phyloP scores from a whole-genome alignment of 78 protist genomes.

The Creolimax fragrantissima region DNA sequence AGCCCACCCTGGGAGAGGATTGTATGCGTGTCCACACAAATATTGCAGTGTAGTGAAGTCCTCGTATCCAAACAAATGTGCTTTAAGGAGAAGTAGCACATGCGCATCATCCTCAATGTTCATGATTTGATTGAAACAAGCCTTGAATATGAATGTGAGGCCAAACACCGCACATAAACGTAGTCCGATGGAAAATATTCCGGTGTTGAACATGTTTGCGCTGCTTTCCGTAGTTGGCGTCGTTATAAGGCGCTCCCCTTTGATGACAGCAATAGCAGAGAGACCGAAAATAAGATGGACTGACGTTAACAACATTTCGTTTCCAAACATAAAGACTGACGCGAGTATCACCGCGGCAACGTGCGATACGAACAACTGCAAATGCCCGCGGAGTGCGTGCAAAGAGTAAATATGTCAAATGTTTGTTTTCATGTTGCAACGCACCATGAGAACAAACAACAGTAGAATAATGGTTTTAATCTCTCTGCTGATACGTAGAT shows the following conservation, averaged over 20 bases:
- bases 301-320: conserved; percentile 1
- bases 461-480: no score
- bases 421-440: no score
- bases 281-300: not conserved
- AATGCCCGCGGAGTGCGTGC: no score
- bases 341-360: not conserved
- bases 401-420: no score
- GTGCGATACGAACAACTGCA: no score
- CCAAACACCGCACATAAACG: not conserved
- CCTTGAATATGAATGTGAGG: not conserved
- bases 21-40: not conserved
- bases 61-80: not conserved
- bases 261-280: not conserved
- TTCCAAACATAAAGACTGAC: conserved; percentile 4
- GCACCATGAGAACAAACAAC: no score
- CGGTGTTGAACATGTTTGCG: not conserved
- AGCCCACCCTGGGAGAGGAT: conserved; percentile 1
- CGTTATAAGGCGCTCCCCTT: not conserved
- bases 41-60: not conserved
- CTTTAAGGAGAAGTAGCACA: not conserved
- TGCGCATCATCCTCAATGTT: conserved; percentile 1
- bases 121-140: not conserved
- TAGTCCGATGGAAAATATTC: not conserved
- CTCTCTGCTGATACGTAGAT: no score
- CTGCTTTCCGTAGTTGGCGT: not conserved